Percentiles rank a stretch among this genome's conserved stretches.
Evolutionary conservation across 257 asterid species (phyloP).

Genomic region (Salvia splendens): DNA sequence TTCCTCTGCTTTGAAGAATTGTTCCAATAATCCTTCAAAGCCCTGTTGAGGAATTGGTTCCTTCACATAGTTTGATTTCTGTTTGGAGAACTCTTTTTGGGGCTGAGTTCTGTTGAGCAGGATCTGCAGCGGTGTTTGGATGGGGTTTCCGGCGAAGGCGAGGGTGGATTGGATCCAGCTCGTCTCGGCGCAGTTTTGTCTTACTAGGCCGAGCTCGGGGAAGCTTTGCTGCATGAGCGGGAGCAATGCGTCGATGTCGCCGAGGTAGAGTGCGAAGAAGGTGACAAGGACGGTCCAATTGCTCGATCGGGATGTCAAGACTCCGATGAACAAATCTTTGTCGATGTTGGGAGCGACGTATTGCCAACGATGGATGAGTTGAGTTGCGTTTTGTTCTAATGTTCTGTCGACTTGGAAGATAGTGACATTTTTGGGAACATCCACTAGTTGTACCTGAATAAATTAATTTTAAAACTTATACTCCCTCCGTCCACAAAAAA

Average conservation of each 20-base stretch:
- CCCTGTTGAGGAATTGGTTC: constrained; percentile 18
- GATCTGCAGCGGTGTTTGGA: background rate
- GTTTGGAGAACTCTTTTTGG: background rate
- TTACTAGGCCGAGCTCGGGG: constrained; percentile 39
- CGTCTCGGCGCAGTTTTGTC: constrained; percentile 41
- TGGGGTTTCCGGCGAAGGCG: background rate
- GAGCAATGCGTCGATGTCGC: constrained; percentile 30
- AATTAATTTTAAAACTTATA: too few relatives aligned
- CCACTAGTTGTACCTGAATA: background rate
- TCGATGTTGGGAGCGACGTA: background rate
- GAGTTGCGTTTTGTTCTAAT: constrained; percentile 24
- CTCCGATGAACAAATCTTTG: background rate
- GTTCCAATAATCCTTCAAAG: background rate
- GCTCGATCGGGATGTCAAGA: background rate
- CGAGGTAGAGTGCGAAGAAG: constrained; percentile 21
- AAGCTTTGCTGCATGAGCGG: constrained; percentile 31
- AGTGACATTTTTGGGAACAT: background rate
- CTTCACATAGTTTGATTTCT: constrained; percentile 31
- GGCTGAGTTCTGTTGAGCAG: constrained; percentile 5
- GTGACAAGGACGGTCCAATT: background rate
- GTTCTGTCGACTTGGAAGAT: too few relatives aligned
- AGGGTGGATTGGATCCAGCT: constrained; percentile 37
- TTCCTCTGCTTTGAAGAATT: background rate
- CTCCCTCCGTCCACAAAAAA: too few relatives aligned
- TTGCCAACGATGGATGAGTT: constrained; percentile 25